Conservation (phyloP, 306 rosid species). For the Citrullus amarus region DNA sequence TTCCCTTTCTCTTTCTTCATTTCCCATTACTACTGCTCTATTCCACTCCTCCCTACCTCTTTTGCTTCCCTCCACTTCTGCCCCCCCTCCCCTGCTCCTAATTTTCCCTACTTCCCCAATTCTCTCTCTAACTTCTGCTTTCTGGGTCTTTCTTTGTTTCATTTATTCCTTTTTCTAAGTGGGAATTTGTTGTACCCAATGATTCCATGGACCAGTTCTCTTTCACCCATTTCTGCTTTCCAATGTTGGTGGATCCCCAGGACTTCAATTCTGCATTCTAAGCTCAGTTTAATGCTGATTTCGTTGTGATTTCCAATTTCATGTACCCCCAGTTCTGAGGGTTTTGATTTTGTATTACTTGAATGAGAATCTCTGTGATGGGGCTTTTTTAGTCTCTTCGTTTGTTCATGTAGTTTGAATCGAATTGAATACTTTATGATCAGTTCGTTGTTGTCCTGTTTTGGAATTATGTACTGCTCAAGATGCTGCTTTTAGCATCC, state of each 20-base stretch:
- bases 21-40: neutral
- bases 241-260: neutral
- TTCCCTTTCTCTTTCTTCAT: neutral
- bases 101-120: neutral
- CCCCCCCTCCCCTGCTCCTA: neutral
- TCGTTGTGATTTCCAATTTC: neutral
- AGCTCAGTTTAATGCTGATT: neutral
- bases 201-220: neutral
- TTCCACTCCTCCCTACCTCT: neutral
- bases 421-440: neutral
- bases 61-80: neutral
- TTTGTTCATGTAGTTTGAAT: neutral
- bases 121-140: neutral
- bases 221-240: neutral
- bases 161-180: neutral
- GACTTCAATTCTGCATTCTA: neutral
- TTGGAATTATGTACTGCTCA: neutral
- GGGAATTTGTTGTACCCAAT: neutral
- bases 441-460: neutral
- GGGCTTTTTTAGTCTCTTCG: neutral
- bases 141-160: neutral
- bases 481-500: neutral
- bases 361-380: neutral
- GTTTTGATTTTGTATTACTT: neutral
- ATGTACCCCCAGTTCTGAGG: neutral